Conservation (phyloP, 2,329 filamentous ascomycete genomes). For the Epichloe baconii region DNA sequence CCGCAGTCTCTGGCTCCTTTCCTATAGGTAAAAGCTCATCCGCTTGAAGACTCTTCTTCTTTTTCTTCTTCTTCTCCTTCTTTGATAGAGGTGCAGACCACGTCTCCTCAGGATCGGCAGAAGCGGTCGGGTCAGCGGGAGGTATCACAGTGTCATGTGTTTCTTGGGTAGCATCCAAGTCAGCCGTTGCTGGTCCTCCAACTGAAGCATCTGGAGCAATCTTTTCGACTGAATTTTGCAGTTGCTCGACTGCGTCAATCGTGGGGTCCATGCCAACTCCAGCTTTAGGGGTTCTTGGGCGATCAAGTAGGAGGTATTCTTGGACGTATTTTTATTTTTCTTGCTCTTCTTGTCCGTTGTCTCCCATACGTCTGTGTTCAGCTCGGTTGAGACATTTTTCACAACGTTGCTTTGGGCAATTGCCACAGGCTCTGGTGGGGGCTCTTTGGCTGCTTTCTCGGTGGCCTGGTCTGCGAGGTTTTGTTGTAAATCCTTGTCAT, state of each 20-base stretch:
- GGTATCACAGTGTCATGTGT: too few species aligned
- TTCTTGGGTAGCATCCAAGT: neutral
- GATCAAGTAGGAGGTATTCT: neutral
- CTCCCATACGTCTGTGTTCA: neutral
- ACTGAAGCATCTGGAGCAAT: neutral
- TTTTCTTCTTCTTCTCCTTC: constrained; percentile 4
- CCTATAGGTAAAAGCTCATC: constrained; percentile 2
- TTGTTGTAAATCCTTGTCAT: neutral
- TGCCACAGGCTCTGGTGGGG: neutral
- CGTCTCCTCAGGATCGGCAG: constrained; percentile 4
- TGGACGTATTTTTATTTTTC: constrained; percentile 9
- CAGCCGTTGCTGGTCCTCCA: neutral
- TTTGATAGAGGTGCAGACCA: constrained; percentile 1
- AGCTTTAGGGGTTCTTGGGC: neutral
- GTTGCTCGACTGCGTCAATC: neutral
- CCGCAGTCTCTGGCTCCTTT: neutral
- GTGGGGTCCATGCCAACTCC: neutral
- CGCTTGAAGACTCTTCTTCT: constrained; percentile 11
- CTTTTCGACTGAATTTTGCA: neutral
- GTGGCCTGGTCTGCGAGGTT: neutral
- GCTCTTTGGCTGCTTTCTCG: neutral
- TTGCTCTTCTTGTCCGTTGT: constrained; percentile 8
- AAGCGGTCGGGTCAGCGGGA: neutral
- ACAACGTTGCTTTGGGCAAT: neutral
- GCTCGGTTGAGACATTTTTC: neutral